Evolutionary conservation across 805 yeast genomes (phyloP), one percentile per base, ranked within the genome.

Genomic region (Zygotorulaspora chibaensis): DNA sequence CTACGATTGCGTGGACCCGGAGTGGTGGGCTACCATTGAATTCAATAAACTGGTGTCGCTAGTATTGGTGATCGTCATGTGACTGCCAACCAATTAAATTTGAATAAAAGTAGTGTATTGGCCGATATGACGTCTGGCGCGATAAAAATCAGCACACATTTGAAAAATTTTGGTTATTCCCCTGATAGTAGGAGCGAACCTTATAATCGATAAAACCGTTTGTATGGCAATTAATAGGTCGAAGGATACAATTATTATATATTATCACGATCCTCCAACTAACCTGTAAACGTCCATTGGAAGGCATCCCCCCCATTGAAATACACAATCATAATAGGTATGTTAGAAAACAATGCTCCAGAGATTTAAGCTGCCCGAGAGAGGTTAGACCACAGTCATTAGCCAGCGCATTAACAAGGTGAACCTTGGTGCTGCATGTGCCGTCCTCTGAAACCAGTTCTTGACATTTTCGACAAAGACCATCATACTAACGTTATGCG

Each of bases 141-240:
- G 48, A 45, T 31, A 20, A 23, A 36, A 37, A 25, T 37, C 30
- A 17, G 30, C 40, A 37, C 25, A 37, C 30, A 23, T 37, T 13
- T 12, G 15, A 8, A 25, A 37, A 37, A 23, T 23, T 37, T 37
- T 37, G 30, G 30, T 23, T 23, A 20, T 23, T 37, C 29, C 40
- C 30, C 17, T 25, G 38, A 23, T 37, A 37, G 40, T 23, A n/a
- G 13, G 40, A 20, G 11, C 12, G 36, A 16, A n/a, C 4, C 20
- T 16, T 10, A 33, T 33, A 17, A 33, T 12, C 37, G 48, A 34
- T 40, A 40, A 40, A 12, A 26, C 48, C 48, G 48, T 37, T 42
- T 18, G 40, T 40, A 31, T 36, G 39, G 34, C 26, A 25, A 43
- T 17, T 36, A 28, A 23, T 30, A 39, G 50, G 25, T 26, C 13